Evolutionary conservation across 352 stramenopile species (phyloP), one percentile per base, ranked within the genome.

Genomic region (Phytophthora colocasiae): DNA sequence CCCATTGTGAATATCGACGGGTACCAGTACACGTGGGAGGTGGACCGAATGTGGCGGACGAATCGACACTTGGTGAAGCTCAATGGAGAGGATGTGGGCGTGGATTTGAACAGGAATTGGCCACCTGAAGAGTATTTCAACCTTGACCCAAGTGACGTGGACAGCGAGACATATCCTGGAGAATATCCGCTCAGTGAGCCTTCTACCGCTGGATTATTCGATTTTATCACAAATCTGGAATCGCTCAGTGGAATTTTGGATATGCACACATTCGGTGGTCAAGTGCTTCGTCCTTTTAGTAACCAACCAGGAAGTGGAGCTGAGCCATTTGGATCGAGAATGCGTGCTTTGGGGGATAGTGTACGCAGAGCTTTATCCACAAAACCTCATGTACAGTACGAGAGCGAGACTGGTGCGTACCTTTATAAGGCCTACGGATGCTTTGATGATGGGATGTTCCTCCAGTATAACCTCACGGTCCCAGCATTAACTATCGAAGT

Each of bases 61-160:
- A 94, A 75, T 51, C 80, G 84, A 11, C 63, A 80, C 29, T 45
- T 83, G 17, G 57, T 78, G 2, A 51, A 78, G 26, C 29, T 41
- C 14, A 76, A 82, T 15, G 73, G 71, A 1, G 26, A 65, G n/a
- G 44, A 66, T 29, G 77, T 79, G 4, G 79, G 83, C 17, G 84
- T 94, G 19, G 86, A 94, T 65, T 65, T 92, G 40, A 94, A 92
- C 61, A 74, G 86, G 34, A 92, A 94, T 50, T 92, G 81, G 59
- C 77, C 75, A 11, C 83, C 83, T 4, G 27, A 77, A 10, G 76
- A 90, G 47, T 90, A 72, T 63, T 90, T 88, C 31, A 81, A 91
- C 34, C 26, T 76, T 1, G 71, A 88, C 12, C 66, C 74, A 0
- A 75, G 64, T 1, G 51, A 76, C 14, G 61, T 80, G 10, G 65